Evolutionary conservation across 2,329 filamentous ascomycete genomes (phyloP), one percentile per base, ranked within the genome.

Genomic region (Talaromyces sp.): DNA sequence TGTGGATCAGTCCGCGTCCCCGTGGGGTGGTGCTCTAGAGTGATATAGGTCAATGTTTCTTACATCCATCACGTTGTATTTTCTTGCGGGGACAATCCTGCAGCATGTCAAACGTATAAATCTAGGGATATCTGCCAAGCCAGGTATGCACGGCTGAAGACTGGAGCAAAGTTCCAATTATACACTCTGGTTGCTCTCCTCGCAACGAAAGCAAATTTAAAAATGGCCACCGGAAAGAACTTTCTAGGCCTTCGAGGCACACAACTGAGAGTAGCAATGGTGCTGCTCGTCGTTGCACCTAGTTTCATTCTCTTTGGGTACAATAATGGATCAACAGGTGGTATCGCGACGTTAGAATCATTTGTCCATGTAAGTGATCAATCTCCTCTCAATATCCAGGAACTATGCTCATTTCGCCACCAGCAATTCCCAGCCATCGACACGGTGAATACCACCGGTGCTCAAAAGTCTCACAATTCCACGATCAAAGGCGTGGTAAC

Each of bases 191-290:
- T 49, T 49, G 19, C 15, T 27, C 10, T 15, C 3, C 25, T 49
- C 11, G 19, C 22, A 49, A 15, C 22, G 15, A n/a, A 47, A 25
- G 45, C 19, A 13, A 49, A 49, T 49, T 13, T 49, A 2, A 25
- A 27, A 17, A 49, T 51, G 63, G 43, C 43, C 11, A n/a, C 36
- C 10, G n/a, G 29, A 51, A 25, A 53, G 7, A 40, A 77, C 65
- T 91, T 84, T 72, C 86, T 90, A 70, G 89, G 90, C 75, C 83
- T 91, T 67, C 83, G 83, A 65, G 90, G 90, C 79, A 79, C 84
- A 36, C 76, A 78, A 74, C 85, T 92, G 68, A 91, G 89, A 79
- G 83, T 85, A 76, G 89, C 89, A 61, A 86, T 92, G 70, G 86
- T 87, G 67, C 78, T 88, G n/a, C 84, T 92, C 71, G 89, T 64